Base-by-base conservation (phyloP, 2,329 filamentous ascomycete genomes). In the Trichoderma afroharzianum region DNA sequence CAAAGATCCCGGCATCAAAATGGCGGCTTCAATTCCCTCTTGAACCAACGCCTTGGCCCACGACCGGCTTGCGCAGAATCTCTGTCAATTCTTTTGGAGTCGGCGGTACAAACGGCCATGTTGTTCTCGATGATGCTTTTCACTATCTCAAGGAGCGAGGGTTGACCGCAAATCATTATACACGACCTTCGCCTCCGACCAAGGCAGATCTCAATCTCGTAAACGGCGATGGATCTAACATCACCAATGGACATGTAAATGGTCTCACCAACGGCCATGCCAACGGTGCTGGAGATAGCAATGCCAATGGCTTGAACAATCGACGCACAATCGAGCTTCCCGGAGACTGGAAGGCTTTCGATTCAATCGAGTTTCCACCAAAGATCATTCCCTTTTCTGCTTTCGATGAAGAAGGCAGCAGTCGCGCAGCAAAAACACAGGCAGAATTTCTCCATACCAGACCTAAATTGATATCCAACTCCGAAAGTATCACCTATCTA, bases 11-110 rank as follows among this genome's bases (percentile, higher is more conserved):
- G 21, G 39, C 63, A 50, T 28, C 53, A 21, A 68, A 61, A 28
- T 72, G 66, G 64, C 68, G 68, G 32, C 14, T 72, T 36, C 12
- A 80, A 77, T 76, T 81, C 12, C 79, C 82, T 0, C 74, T 74
- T 0, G 72, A 78, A 12, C 75, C 80, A 30, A 81, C 75, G 0
- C 72, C 76, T 6, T 84, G 82, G 81, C 82, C 82, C 0, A 63
- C 76, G 1, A 50, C 74, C 1, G 81, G 82, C 9, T 75, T 81
- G 6, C 79, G 83, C 1, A 81, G 84, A 14, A 82, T 80, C 15
- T 82, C 80, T 66, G 78, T 86, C 63, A 85, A 85, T 76, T 83
- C 80, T 47, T 86, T 86, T 73, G 85, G 85, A 1, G 85, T 82
- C 73, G 85, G 85, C 6, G 85, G 85, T 53, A 83, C 83, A 3